Base-by-base conservation (phyloP, 2,329 filamentous ascomycete species). In the Xylaria sp. region DNA sequence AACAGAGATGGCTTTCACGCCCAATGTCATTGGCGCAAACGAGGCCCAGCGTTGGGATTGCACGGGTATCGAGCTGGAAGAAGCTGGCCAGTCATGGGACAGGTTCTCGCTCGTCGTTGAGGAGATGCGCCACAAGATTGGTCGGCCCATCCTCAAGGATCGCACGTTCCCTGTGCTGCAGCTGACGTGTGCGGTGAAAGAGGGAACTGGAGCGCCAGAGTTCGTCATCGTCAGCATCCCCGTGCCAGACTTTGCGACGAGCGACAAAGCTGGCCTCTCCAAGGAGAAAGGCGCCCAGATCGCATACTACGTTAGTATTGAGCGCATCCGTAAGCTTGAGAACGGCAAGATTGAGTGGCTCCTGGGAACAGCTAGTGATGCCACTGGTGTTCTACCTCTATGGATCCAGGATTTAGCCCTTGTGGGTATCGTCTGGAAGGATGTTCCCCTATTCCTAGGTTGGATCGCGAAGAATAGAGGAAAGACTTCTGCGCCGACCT, bases 321-420 rank as follows among this genome's bases (percentile, higher is more conserved):
- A 94, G 81, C 81, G 87, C 55, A 80, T 91, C 41, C 80, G 85
- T 65, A 81, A 84, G 74, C 69, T 85, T 3, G 74, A 80, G 5
- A 63, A 67, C 15, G 71, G 82, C 0, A 78, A 81, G 20, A 84
- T 92, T 56, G 89, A 91, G 79, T 96, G 92, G 92, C 83, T 91
- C 67, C 94, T 95, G 91, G 91, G 89, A 9, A 94, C 92, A 10
- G 87, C 90, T 12, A 91, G 89, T 68, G 88, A 94, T 78, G 92
- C 92, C 0, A 85, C 85, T 63, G 92, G 92, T 0, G 79, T 85
- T 33, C 75, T 94, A 65, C 92, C 92, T 0, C 82, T 85, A 77
- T 89, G 85, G 83, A 77, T 91, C 72, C 92, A 94, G 82, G 89
- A 88, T 70, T 75, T 87, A 77, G 88, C 86, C 3, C 83, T 92